Conservation (phyloP, 1,139 yeast species). For the Citeromyces siamensis region DNA sequence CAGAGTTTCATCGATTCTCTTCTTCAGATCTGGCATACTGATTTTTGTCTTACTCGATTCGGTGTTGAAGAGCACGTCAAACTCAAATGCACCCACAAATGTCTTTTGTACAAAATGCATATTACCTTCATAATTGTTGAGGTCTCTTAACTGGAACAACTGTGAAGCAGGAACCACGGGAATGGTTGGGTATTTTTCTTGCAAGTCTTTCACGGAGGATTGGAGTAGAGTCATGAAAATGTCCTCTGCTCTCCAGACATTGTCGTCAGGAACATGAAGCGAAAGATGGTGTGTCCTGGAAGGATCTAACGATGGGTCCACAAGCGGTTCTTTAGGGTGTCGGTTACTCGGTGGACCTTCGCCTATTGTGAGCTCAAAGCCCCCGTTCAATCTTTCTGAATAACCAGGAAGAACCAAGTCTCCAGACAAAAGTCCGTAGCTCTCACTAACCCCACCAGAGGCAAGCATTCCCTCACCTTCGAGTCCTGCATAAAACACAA, state of each 20-base stretch:
- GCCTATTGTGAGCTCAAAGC: conserved; percentile 35
- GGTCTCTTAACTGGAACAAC: conserved; percentile 44
- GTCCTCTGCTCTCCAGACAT: conserved; percentile 74
- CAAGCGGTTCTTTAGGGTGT: conserved; percentile 23
- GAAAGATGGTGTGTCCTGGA: conserved; percentile 52
- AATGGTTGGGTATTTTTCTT: conserved; percentile 21
- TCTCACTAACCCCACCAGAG: conserved; percentile 9
- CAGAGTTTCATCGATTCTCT: conserved; percentile 24
- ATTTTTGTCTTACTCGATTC: conserved; percentile 31
- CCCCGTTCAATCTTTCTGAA: conserved; percentile 39
- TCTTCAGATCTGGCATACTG: conserved; percentile 26
- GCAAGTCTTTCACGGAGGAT: conserved; percentile 46
- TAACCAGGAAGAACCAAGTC: conserved; percentile 36
- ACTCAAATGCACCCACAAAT: conserved; percentile 66
- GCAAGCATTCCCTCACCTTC: conserved; percentile 37
- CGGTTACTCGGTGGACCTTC: conserved; percentile 33
- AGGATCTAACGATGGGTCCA: conserved; percentile 35
- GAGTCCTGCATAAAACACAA: conserved; percentile 69
- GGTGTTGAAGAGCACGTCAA: conserved; percentile 51
- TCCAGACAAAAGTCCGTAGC: conserved; percentile 10
- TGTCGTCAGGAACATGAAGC: conserved; percentile 57
- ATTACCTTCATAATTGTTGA: conserved; percentile 58
- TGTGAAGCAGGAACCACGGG: conserved; percentile 32
- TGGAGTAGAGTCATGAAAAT: conserved; percentile 58
- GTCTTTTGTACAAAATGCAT: conserved; percentile 69